Base-by-base conservation (phyloP, 2,329 filamentous ascomycete species). In the Septoria linicola region DNA sequence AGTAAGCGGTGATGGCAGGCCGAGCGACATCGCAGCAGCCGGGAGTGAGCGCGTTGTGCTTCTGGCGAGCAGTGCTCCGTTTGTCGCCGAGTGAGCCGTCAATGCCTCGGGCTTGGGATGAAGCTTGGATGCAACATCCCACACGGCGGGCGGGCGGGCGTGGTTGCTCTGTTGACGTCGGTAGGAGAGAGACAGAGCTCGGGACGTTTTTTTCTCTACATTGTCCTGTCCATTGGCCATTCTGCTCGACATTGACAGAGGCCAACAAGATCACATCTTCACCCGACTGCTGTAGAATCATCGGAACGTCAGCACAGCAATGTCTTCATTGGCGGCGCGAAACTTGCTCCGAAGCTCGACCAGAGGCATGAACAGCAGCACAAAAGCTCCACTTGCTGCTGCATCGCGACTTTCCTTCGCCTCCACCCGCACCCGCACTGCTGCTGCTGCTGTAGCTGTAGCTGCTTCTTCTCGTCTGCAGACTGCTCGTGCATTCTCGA, bases 311-410 rank as follows among this genome's bases (percentile, higher is more conserved):
- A 10, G 40, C n/a, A 47, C 53, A 45, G 57, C 51, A 49, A 57
- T 67, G 68, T 59, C 69, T 61, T 53, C 61, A 49, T 66, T 73
- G 30, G 64, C 64, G 19, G 73, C 68, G 73, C 76, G 66, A 42
- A 64, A 58, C 58, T 52, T 66, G 60, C 60, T 65, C 61, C 54
- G 63, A 55, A 62, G 61, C 41, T 57, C 61, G 41, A 53, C 62
- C 50, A 60, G 62, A 57, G 63, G 59, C 58, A 46, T 66, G 43
- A 60, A 59, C 51, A 47, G 44, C 44, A 35, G 37, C 39, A 60
- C 51, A 50, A 59, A 53, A 58, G 59, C 65, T 64, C 63, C 65
- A 51, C 62, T 68, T 49, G 49, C 50, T 52, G 57, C 44, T 30
- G 44, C 44, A 40, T 39, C 42, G 42, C 17, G 42, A 3, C 32